These are phyloP conservation scores for Rubroboletus satanas DNA, from an alignment of 768 basidiomycete species.

Conservation along the genomic window DNA sequence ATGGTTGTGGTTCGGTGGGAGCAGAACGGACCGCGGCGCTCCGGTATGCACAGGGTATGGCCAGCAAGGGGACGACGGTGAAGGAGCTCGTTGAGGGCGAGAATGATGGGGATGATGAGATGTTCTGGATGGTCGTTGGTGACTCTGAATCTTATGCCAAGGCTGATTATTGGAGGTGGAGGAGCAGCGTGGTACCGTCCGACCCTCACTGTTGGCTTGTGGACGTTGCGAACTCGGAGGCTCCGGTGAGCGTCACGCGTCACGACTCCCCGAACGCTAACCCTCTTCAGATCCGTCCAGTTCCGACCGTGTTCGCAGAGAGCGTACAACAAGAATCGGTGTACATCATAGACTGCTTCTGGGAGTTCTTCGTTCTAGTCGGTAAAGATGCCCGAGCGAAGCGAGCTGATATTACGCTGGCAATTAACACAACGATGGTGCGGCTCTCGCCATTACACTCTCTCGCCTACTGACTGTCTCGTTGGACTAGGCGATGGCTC, in stretches of 20 bases:
- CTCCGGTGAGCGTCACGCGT: constrained; percentile 38
- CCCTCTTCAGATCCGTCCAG: constrained; percentile 40
- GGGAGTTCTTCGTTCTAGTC: constrained; percentile 78
- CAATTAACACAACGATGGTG: constrained; percentile 56
- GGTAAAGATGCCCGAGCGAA: constrained; percentile 61
- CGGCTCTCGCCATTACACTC: constrained; percentile 6
- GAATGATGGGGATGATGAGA: constrained; percentile 59
- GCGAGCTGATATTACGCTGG: constrained; percentile 58
- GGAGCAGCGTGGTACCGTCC: constrained; percentile 35
- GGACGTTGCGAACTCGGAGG: constrained; percentile 33
- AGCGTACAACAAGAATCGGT: constrained; percentile 42
- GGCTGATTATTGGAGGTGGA: constrained; percentile 84
- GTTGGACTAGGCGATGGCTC: constrained; percentile 48
- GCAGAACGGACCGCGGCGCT: constrained; percentile 60
- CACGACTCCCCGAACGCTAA: constrained; percentile 1
- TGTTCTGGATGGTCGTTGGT: constrained; percentile 88
- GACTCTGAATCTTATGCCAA: constrained; percentile 62
- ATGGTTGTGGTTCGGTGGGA: constrained; percentile 64
- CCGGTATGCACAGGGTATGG: constrained; percentile 53
- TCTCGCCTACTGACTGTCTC: background rate
- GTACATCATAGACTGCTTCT: constrained; percentile 69
- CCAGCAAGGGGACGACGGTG: constrained; percentile 35
- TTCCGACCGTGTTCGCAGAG: constrained; percentile 44
- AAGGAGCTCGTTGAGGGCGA: constrained; percentile 64
- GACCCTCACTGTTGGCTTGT: constrained; percentile 63